Conservation (phyloP, 305 asterid species). For the Striga hermonthica region DNA sequence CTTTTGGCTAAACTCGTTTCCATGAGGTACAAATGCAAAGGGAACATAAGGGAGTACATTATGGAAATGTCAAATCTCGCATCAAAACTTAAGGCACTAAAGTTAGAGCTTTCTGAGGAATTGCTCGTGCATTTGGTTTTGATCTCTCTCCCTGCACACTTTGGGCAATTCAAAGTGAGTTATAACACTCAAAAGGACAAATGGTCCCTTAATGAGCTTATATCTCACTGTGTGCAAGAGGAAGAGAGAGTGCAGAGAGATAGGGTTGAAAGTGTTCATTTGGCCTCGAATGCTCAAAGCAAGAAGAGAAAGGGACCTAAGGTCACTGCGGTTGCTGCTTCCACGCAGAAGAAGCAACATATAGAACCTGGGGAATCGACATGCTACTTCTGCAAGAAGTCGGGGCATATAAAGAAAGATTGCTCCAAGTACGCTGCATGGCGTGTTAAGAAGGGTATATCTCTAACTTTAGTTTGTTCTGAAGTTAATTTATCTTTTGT, state of each 20-base stretch:
- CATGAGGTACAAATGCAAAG: not conserved
- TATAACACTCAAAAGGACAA: not conserved
- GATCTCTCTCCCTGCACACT: not conserved
- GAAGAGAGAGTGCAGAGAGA: not conserved
- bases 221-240: not conserved
- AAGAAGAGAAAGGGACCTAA: not conserved
- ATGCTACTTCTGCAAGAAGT: too few species aligned
- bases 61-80: not conserved
- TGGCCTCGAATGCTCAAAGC: not conserved
- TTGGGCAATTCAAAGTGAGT: conserved; percentile 11
- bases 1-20: not conserved
- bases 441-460: not conserved
- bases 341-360: not conserved
- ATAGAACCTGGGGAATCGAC: too few species aligned
- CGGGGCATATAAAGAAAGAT: too few species aligned
- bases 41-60: not conserved
- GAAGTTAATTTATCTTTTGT: not conserved
- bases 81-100: conserved; percentile 1
- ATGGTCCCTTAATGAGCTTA: not conserved
- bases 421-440: too few species aligned
- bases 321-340: not conserved
- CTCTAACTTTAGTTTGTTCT: not conserved
- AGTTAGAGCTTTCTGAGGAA: not conserved
- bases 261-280: not conserved
- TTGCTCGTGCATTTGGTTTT: not conserved